Conservation (phyloP, 2,329 filamentous ascomycete genomes). For the Pestalotiopsis fici region DNA sequence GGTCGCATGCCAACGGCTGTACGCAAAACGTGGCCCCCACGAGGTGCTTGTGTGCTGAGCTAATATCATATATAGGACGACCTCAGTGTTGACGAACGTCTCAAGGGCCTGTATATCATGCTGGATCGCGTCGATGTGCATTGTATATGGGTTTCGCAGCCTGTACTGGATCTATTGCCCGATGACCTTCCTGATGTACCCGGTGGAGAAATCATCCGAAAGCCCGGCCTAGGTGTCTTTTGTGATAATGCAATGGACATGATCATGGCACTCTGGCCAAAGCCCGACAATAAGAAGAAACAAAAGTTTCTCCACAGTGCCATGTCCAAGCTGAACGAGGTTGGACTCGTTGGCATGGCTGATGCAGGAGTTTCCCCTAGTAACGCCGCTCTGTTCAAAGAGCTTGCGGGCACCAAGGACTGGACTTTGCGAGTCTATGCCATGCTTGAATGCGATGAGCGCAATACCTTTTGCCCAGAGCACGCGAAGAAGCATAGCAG, state of each 20-base stretch:
- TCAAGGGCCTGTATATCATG: slow-evolving; percentile 65
- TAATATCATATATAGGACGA: slow-evolving; percentile 44
- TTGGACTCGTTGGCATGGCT: slow-evolving; percentile 69
- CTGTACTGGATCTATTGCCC: slow-evolving; percentile 63
- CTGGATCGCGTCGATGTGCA: slow-evolving; percentile 71
- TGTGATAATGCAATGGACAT: slow-evolving; percentile 74
- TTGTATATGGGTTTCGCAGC: slow-evolving; percentile 68
- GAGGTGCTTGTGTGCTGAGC: background rate
- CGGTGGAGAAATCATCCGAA: slow-evolving; percentile 63
- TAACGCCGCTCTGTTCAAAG: slow-evolving; percentile 55
- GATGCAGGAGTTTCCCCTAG: slow-evolving; percentile 64
- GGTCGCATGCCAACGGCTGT: slow-evolving; percentile 67
- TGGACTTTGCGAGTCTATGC: slow-evolving; percentile 67
- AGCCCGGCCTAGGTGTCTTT: slow-evolving; percentile 67
- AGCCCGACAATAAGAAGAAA: slow-evolving; percentile 54
- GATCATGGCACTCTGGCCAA: slow-evolving; percentile 57
- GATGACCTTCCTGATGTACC: slow-evolving; percentile 52
- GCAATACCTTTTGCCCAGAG: slow-evolving; percentile 64
- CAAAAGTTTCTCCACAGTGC: slow-evolving; percentile 57
- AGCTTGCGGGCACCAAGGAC: slow-evolving; percentile 49
- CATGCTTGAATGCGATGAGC: slow-evolving; percentile 66
- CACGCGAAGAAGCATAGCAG: slow-evolving; percentile 45
- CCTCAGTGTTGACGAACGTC: slow-evolving; percentile 50
- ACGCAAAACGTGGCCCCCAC: slow-evolving; percentile 29
- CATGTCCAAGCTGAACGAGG: slow-evolving; percentile 62